Evolutionary conservation across 257 asterid species (phyloP).

Genomic region (Parsonsia alboflavescens): DNA sequence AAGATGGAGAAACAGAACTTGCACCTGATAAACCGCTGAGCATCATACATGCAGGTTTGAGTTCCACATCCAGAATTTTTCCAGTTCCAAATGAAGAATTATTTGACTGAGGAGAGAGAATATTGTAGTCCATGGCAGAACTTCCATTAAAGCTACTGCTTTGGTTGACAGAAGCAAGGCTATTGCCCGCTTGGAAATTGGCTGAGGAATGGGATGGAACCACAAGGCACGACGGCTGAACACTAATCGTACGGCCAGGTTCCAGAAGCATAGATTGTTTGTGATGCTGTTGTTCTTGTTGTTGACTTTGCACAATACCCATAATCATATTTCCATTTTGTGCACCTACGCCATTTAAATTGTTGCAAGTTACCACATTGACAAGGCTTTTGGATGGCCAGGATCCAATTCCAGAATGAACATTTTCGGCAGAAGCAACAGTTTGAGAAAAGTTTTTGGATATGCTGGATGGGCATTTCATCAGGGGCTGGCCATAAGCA

Average conservation of each 20-base stretch:
- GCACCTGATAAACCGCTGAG: constrained; percentile 33
- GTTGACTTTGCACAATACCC: constrained; percentile 44
- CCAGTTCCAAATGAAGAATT: constrained; percentile 35
- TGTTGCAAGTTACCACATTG: constrained; percentile 30
- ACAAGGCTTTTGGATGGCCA: constrained; percentile 44
- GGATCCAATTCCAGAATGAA: constrained; percentile 37
- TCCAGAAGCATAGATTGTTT: constrained; percentile 36
- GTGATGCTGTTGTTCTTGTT: constrained; percentile 28
- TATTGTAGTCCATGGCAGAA: constrained; percentile 31
- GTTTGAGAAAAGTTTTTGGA: constrained; percentile 42
- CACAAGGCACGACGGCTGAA: constrained; percentile 74
- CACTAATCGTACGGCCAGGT: constrained; percentile 43
- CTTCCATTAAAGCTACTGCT: constrained; percentile 32
- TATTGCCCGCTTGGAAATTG: constrained; percentile 42
- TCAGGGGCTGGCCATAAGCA: constrained; percentile 52
- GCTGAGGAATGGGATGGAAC: constrained; percentile 57
- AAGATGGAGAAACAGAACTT: constrained; percentile 36
- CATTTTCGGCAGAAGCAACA: constrained; percentile 31
- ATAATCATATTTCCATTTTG: constrained; percentile 33
- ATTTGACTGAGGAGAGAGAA: constrained; percentile 36
- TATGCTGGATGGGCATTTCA: constrained; percentile 46
- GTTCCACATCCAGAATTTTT: constrained; percentile 32
- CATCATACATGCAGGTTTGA: constrained; percentile 24
- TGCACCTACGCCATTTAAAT: constrained; percentile 28
- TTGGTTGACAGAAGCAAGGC: constrained; percentile 38